phyloP scores from a whole-genome alignment of 805 yeast species.

The Spathaspora hagerdaliae region DNA sequence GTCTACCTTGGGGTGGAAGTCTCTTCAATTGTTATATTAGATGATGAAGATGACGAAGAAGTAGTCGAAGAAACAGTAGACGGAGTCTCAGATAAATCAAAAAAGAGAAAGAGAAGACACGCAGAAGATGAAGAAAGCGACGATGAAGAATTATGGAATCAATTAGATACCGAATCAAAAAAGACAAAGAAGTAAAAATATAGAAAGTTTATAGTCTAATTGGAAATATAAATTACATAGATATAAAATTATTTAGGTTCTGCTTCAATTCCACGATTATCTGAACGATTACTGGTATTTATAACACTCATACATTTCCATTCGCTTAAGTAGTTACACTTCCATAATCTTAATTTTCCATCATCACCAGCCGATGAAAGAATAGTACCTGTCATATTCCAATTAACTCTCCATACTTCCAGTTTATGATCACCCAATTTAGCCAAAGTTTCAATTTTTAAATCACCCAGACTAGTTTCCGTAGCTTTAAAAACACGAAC shows the following conservation, averaged over 20 bases:
- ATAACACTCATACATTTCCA: constrained; percentile 87
- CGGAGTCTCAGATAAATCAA: constrained; percentile 6
- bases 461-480: constrained; percentile 15
- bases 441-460: constrained; percentile 56
- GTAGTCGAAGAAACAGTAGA: constrained; percentile 6
- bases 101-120: constrained; percentile 20
- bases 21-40: constrained; percentile 47
- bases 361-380: constrained; percentile 94
- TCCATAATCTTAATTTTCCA: constrained; percentile 89
- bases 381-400: constrained; percentile 93
- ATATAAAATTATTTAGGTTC: constrained; percentile 2
- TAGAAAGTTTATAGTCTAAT: no score
- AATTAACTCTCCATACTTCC: constrained; percentile 94
- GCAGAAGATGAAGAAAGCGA: constrained; percentile 19
- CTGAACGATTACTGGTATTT: constrained; percentile 23
- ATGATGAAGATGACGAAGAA: constrained; percentile 40
- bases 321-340: constrained; percentile 76
- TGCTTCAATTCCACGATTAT: constrained; percentile 13
- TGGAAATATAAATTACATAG: background rate
- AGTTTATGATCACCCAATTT: constrained; percentile 73
- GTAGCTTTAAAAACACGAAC: constrained; percentile 77
- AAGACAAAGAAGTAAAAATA: constrained; percentile 27
- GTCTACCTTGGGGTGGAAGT: constrained; percentile 76
- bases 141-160: constrained; percentile 36
- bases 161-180: constrained; percentile 29